Conservation (phyloP, 2,329 filamentous ascomycete species). For the Epichloe festucae region DNA sequence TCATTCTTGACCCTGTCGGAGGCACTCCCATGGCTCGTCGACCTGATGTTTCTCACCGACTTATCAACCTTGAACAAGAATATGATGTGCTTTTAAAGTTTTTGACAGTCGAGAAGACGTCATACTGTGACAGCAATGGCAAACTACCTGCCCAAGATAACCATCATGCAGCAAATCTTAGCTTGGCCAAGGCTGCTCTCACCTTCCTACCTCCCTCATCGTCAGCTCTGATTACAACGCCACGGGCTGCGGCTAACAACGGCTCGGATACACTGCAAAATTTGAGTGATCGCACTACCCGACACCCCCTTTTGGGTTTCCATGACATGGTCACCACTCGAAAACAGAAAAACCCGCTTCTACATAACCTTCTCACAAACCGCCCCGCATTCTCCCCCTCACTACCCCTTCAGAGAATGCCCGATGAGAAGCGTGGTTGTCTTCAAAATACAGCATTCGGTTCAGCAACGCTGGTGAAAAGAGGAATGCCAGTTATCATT, state of each 20-base stretch:
- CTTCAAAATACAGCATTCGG: conserved; percentile 15
- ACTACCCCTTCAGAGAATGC: conserved; percentile 57
- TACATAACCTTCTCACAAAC: conserved; percentile 92
- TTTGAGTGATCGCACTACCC: conserved; percentile 16
- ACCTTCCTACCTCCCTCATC: conserved; percentile 69
- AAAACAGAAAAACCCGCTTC: conserved; percentile 62
- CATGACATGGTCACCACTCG: conserved; percentile 41
- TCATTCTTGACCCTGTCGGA: conserved; percentile 76
- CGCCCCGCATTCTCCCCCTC: conserved; percentile 89
- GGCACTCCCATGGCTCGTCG: conserved; percentile 57
- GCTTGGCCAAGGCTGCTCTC: conserved; percentile 56
- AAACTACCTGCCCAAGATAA: conserved; percentile 12
- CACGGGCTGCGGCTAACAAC: conserved; percentile 57
- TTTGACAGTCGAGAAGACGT: conserved; percentile 26
- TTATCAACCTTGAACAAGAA: conserved; percentile 90
- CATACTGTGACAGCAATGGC: background rate
- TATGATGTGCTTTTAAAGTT: conserved; percentile 56
- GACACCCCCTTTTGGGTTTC: conserved; percentile 37
- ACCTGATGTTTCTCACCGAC: conserved; percentile 32
- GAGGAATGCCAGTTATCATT: conserved; percentile 78
- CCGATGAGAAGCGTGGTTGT: conserved; percentile 20
- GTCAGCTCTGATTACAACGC: conserved; percentile 81
- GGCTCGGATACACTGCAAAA: conserved; percentile 1
- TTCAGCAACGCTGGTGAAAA: conserved; percentile 72
- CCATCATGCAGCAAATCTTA: conserved; percentile 56